Evolutionary conservation across 225 moss, liverwort and hornwort species (phyloP).

Genomic region (Marchantia paleacea): DNA sequence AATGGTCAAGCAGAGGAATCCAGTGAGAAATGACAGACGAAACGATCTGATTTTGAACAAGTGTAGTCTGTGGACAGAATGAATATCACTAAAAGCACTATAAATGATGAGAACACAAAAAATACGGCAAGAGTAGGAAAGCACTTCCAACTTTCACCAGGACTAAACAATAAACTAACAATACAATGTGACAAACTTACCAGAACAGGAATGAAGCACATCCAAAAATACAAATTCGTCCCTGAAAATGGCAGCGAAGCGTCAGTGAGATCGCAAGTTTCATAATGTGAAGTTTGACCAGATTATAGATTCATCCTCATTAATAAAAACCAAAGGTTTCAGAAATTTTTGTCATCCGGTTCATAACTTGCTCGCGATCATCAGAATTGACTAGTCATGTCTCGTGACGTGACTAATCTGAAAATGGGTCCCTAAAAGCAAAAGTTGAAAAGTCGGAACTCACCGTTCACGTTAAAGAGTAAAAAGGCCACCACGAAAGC

Average conservation of each 20-base stretch:
- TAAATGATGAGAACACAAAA: neutral
- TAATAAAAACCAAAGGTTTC: neutral
- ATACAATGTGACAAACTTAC: constrained; percentile 18
- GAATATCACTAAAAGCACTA: neutral
- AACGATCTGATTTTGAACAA: neutral
- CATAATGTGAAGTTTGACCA: neutral
- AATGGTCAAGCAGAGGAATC: neutral
- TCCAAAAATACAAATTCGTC: constrained; percentile 41
- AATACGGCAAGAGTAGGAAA: neutral
- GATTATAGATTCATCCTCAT: no score
- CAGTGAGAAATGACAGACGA: neutral
- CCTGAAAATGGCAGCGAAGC: constrained; percentile 7
- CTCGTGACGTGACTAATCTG: no score
- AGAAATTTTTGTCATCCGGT: neutral
- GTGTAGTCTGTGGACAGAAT: neutral
- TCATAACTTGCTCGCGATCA: neutral
- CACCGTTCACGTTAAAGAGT: constrained; percentile 41
- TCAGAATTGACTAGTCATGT: no score
- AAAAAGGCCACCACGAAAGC: constrained; percentile 34
- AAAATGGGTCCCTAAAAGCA: no score
- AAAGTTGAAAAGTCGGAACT: neutral
- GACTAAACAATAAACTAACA: no score
- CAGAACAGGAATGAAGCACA: constrained; percentile 39
- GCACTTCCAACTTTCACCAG: no score
- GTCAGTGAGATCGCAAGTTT: neutral